Conservation (phyloP, 768 basidiomycete genomes). For the Boletus bicolor region DNA sequence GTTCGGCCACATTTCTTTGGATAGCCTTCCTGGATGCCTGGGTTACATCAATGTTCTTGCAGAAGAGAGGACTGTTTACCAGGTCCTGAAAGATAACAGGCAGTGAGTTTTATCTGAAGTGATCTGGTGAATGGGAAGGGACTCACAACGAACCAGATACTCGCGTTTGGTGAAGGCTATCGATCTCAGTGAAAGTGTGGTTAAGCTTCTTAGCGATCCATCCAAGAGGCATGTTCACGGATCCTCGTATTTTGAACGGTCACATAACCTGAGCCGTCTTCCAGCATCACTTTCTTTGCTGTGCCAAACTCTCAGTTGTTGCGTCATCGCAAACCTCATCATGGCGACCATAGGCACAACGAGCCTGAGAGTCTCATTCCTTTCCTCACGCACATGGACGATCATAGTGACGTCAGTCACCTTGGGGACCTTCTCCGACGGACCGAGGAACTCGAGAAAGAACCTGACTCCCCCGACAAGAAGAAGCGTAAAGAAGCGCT, state of each 20-base stretch:
- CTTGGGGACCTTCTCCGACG: slow-evolving; percentile 10
- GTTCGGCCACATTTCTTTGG: slow-evolving; percentile 22
- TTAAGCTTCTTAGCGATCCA: slow-evolving; percentile 8
- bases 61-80: slow-evolving; percentile 9
- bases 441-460: slow-evolving; percentile 38
- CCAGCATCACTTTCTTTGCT: slow-evolving; percentile 15
- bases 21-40: slow-evolving; percentile 6
- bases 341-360: not conserved
- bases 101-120: slow-evolving; percentile 4
- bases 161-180: slow-evolving; percentile 13
- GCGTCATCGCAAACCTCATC: not conserved
- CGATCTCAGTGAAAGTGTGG: slow-evolving; percentile 14
- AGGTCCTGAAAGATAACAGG: slow-evolving; percentile 10
- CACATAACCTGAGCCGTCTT: not conserved
- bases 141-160: slow-evolving; percentile 4
- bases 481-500: slow-evolving; percentile 53
- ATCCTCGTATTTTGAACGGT: not conserved
- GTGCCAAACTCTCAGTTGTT: slow-evolving; percentile 3
- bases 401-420: not conserved
- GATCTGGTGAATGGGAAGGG: not conserved
- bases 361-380: not conserved
- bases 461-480: slow-evolving; percentile 43
- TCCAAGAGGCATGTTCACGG: slow-evolving; percentile 6
- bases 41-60: not conserved
- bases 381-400: not conserved